A percentile compares a stretch with the other conserved stretches of the same genome.
phyloP scores from a whole-genome alignment of 2,329 filamentous ascomycete species.

The Fusarium buharicum region DNA sequence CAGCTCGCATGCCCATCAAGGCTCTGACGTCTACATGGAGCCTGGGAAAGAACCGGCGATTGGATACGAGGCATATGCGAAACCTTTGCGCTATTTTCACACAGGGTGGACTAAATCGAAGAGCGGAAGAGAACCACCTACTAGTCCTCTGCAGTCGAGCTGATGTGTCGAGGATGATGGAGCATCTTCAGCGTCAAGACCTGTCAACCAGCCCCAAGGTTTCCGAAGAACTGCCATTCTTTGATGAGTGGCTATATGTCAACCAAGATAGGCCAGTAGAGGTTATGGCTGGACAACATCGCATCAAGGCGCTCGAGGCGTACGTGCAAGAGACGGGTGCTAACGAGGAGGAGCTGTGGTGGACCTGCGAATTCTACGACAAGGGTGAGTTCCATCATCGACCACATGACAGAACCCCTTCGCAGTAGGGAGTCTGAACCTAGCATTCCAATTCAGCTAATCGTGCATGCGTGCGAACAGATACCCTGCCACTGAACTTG shows the following conservation, averaged over 20 bases:
- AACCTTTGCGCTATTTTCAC: background rate
- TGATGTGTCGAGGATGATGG: slow-evolving; percentile 1
- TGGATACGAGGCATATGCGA: slow-evolving; percentile 4
- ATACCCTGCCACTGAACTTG: slow-evolving; percentile 10
- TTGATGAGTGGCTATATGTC: slow-evolving; percentile 4
- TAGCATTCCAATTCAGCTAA: too few relatives aligned
- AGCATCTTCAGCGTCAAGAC: background rate
- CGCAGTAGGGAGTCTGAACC: too few relatives aligned
- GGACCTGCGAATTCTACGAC: slow-evolving; percentile 26
- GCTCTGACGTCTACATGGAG: slow-evolving; percentile 6
- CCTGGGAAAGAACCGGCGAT: background rate
- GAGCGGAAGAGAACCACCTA: slow-evolving; percentile 5
- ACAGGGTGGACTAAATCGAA: slow-evolving; percentile 3
- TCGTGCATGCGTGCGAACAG: too few relatives aligned
- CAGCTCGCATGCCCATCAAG: slow-evolving; percentile 1
- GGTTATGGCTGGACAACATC: slow-evolving; percentile 30
- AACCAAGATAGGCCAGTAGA: slow-evolving; percentile 13
- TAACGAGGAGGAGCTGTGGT: slow-evolving; percentile 15
- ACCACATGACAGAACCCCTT: too few relatives aligned
- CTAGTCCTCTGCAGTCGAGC: slow-evolving; percentile 7
- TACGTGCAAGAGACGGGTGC: slow-evolving; percentile 15
- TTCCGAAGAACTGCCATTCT: background rate
- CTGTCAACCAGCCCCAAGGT: background rate
- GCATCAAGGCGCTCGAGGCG: slow-evolving; percentile 10
- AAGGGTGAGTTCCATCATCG: too few relatives aligned